Base-by-base conservation (phyloP, 1,284 basidiomycete species). In the Trametes polyzona region DNA sequence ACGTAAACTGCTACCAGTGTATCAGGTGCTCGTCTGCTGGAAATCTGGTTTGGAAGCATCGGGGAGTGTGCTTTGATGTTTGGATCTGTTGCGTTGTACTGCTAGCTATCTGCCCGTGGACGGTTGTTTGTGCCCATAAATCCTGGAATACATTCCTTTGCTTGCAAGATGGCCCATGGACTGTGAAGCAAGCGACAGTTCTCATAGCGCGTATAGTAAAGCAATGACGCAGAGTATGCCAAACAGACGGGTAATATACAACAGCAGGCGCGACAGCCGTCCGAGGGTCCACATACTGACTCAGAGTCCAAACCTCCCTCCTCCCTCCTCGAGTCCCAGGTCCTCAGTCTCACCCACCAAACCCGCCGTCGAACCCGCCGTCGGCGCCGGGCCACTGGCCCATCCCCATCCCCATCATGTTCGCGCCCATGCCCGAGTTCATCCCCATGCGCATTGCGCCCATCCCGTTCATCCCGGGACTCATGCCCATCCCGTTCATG, bases 381-480 rank as follows among this genome's bases (percentile, higher is more conserved):
- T 62, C 66, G 8, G 62, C 66, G 32, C 63, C 66, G 8, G 62
- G 62, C 66, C 66, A 67, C 35, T 64, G 63, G 2, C 64, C 64
- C 64, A 65, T 64, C 30, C 57, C 52, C 51, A 67, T 65, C 21
- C 61, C 59, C 64, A 65, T 64, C 61, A 63, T 59, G 21, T 58
- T 59, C 32, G 48, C 33, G 44, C 59, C 61, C 64, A 67, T 65
- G 30, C 47, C 53, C 17, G 57, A 47, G 52, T 61, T 63, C 64
- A 67, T 64, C 30, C 64, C 59, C 47, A 54, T 58, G 19, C 57
- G 52, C 53, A 63, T 62, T 39, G 78, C 76, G 7, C 71, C 72
- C 69, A 76, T 21, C n/a, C 27, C 19, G 29, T 17, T 19, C 43
- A 46, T 46, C 14, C 29, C 43, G 19, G 16, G 12, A 29, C 42